Conservation (phyloP, 73 alveolate species). For the Effrenium voratum region DNA sequence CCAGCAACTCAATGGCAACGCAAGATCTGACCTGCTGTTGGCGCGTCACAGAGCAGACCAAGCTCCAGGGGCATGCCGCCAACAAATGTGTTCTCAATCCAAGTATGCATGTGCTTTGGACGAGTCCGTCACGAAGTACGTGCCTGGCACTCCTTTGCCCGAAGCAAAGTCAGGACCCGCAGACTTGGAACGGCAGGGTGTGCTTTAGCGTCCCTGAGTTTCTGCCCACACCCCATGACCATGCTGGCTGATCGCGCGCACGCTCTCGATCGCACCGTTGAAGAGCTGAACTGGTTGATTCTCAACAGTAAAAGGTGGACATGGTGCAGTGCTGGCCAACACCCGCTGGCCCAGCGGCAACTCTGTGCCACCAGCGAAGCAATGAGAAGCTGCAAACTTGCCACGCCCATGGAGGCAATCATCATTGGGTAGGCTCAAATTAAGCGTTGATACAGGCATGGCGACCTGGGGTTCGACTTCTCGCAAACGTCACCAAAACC, state of each 20-base stretch:
- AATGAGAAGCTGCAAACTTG: not conserved
- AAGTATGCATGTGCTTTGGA: not conserved
- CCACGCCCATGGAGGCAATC: not conserved
- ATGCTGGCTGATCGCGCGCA: not conserved
- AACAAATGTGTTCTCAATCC: not conserved
- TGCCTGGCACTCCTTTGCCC: not conserved
- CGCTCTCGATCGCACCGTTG: not conserved
- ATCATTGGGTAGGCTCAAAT: not conserved
- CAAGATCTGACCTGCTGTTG: constrained; percentile 4
- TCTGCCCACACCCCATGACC: constrained; percentile 3
- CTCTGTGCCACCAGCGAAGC: constrained; percentile 3
- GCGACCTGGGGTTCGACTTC: not conserved
- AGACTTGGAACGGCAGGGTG: not conserved
- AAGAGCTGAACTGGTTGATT: constrained; percentile 1
- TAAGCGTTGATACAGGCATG: not conserved
- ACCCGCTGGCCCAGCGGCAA: not conserved
- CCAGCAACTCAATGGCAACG: not conserved
- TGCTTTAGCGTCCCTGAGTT: not conserved
- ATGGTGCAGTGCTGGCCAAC: not conserved
- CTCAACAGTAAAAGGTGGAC: not conserved
- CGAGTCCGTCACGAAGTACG: constrained; percentile 3
- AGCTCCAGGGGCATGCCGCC: not conserved
- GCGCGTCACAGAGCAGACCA: not conserved
- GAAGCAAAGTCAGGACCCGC: not conserved
- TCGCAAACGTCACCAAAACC: constrained; percentile 3